Evolutionary conservation across 2,329 filamentous ascomycete genomes (phyloP), one percentile per base, ranked within the genome.

Genomic region (Beauveria varroae): DNA sequence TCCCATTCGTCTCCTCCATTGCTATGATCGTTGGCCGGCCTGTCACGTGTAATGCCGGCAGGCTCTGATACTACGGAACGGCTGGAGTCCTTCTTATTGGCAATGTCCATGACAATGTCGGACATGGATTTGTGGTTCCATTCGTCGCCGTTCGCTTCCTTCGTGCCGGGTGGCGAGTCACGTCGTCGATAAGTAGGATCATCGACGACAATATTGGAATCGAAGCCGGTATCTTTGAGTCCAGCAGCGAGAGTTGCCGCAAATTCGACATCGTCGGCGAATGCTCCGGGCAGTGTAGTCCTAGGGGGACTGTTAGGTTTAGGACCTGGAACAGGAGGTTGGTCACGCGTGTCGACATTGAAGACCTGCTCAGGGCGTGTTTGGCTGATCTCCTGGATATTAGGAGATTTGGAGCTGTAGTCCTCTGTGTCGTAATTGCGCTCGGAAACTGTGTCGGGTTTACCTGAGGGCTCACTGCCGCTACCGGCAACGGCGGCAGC

Each of bases 211-310:
- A 91, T 84, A 46, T 88, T 81, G 5, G 86, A 84, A 67, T 90
- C 82, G 64, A 91, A 91, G 0, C 88, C 88, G 51, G 85, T 83
- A n/a, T 85, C 81, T 68, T 86, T 76, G 54, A 90, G 77, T 1
- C 86, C 87, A 53, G 87, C 89, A 62, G 87, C 87, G 52, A 91
- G 74, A 3, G 83, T 85, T 30, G 88, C 88, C 8, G 86, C 84
- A 65, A 91, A 91, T 57, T 86, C 85, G 9, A 88, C 74, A 66
- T 91, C 88, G 61, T 87, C 82, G 1, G 76, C 82, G 67, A 89
- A 92, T 10, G 81, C 75, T 22, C 87, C 88, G 26, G 87, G 86
- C 71, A 88, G 83, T 61, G 83, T 79, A 49, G 78, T 69, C 22
- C 69, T 67, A 56, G 75, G 74, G n/a, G 79, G 76, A 63, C 75